Evolutionary conservation across 805 yeast species (phyloP), one percentile per base, ranked within the genome.

Genomic region (Teunomyces pallodes): DNA sequence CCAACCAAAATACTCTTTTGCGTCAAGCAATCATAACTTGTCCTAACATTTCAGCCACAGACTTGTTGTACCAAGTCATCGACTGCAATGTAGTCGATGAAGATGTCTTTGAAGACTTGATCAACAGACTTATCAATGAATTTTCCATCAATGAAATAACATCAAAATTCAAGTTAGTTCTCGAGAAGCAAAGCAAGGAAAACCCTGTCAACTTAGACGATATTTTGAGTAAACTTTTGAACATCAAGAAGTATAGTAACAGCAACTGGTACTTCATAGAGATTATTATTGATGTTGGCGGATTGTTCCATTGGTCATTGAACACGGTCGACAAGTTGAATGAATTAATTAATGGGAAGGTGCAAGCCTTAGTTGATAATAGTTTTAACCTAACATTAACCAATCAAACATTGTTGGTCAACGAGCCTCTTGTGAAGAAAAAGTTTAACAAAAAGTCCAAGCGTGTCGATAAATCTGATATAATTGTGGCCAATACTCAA

Each of bases 21-120:
- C 82, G 90, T 66, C 96, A 87, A 64, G 92, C 95, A 1, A 79
- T 90, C 43, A 87, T 84, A 10, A 84, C 94, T 0, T 86, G 94
- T 51, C 84, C 87, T 5, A 82, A 83, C 47, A 67, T 90, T 35
- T 76, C 86, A 7, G 74, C 86, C 42, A 64, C 65, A 4, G 96
- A 87, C 50, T 71, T 91, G 24, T 68, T 88, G 35, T 62, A 66
- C 6, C 90, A 87, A 49, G 72, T 90, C 44, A 72, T 81, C 48
- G 66, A 56, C 43, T 46, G 72, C 10, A 80, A 80, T 54, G 52
- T 46, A 10, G 47, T 45, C 5, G 58, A 47, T 12, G 48, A 41
- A 5, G 84, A 80, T 41, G 89, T 82, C 27, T 84, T 87, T 58
- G 72, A 75, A 46, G 96, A 87, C 58, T 74, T 85, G 5, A 79